Percentiles rank a stretch among this genome's conserved stretches.
Evolutionary conservation across 2,329 filamentous ascomycete species (phyloP).

Genomic region (Tolypocladium amazonense): DNA sequence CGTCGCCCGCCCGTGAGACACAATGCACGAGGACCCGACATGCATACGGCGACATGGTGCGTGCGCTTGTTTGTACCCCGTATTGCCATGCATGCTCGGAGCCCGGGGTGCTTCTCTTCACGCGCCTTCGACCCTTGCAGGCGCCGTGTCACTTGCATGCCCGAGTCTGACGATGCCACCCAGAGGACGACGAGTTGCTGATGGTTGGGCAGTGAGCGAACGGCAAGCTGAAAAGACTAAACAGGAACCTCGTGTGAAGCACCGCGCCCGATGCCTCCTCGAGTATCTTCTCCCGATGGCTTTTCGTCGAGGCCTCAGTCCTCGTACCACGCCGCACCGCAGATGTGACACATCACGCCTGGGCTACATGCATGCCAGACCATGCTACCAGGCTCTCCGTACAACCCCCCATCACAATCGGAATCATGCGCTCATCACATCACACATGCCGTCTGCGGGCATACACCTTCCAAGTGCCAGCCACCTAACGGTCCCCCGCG

Average conservation of each 20-base stretch:
- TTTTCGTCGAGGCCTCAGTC: background rate
- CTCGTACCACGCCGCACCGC: constrained; percentile 1
- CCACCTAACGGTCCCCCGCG: background rate
- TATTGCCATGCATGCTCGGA: background rate
- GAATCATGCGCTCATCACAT: background rate
- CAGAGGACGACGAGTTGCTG: background rate
- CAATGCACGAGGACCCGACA: background rate
- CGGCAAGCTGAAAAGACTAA: background rate
- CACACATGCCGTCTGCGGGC: background rate
- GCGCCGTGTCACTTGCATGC: background rate
- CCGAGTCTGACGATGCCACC: background rate
- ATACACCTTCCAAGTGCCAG: background rate
- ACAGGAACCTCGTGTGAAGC: background rate
- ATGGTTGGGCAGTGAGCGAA: background rate
- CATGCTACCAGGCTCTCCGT: background rate
- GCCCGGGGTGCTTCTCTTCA: background rate
- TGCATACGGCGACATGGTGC: background rate
- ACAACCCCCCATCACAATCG: background rate
- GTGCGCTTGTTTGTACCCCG: background rate
- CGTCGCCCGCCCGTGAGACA: background rate
- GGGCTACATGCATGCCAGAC: background rate
- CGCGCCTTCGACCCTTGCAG: background rate
- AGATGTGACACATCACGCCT: constrained; percentile 9
- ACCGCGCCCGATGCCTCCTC: background rate
- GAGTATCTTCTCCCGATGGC: background rate